Evolutionary conservation across 2,329 filamentous ascomycete genomes (phyloP).

Genomic region (Byssoonygena ceratinophila): DNA sequence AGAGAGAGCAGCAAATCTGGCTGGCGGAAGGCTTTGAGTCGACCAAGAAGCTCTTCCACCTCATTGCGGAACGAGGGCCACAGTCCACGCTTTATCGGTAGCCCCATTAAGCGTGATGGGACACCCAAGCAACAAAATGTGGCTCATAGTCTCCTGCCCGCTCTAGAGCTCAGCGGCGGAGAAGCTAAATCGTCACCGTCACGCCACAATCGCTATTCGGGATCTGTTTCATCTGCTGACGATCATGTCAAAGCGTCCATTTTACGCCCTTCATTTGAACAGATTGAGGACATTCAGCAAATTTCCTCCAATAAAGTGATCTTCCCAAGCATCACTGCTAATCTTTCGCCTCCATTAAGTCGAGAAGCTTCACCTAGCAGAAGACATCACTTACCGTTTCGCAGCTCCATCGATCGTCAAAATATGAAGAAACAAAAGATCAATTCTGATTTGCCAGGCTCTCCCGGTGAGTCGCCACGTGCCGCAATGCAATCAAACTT

Average conservation of each 20-base stretch:
- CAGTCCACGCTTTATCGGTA: constrained; percentile 11
- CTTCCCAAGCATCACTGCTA: constrained; percentile 51
- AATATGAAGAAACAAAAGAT: neutral
- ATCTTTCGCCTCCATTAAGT: constrained; percentile 54
- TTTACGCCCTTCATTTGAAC: constrained; percentile 5
- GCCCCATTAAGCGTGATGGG: constrained; percentile 4
- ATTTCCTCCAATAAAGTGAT: neutral
- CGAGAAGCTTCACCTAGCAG: constrained; percentile 50
- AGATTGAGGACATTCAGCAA: neutral
- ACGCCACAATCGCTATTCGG: neutral
- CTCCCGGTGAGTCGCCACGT: neutral
- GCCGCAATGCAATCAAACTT: neutral
- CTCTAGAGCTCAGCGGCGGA: constrained; percentile 1
- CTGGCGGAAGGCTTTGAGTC: constrained; percentile 44
- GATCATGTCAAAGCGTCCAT: neutral
- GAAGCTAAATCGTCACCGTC: neutral
- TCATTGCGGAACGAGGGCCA: constrained; percentile 42
- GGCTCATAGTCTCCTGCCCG: neutral
- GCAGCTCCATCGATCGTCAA: neutral
- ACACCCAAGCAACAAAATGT: neutral
- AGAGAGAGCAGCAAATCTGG: constrained; percentile 42
- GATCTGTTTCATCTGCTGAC: constrained; percentile 9
- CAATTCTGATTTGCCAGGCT: neutral
- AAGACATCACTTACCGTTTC: constrained; percentile 14
- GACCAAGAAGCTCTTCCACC: constrained; percentile 45